A percentile compares a stretch with the other conserved stretches of the same genome.
These are phyloP conservation scores for Candida nanaspora DNA, from an alignment of 805 yeast species.

Conservation along the genomic window DNA sequence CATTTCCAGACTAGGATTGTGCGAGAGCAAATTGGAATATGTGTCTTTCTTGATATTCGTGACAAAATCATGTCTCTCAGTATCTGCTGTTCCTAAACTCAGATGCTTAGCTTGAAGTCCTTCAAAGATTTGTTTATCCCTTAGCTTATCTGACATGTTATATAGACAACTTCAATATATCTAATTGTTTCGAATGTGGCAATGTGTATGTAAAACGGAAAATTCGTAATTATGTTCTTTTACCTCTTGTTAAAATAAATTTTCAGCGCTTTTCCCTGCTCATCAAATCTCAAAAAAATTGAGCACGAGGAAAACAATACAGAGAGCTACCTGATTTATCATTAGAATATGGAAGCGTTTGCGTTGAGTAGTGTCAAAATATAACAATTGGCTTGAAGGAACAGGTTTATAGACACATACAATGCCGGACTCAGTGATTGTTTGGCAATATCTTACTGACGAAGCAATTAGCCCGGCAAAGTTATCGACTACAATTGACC, in stretches of 20 bases:
- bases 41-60: slow-evolving; percentile 63
- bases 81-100: slow-evolving; percentile 73
- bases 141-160: slow-evolving; percentile 53
- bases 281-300: too few relatives aligned
- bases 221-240: too few relatives aligned
- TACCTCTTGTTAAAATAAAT: too few relatives aligned
- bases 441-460: slow-evolving; percentile 11
- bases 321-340: too few relatives aligned
- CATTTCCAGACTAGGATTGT: slow-evolving; percentile 46
- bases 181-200: too few relatives aligned
- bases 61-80: slow-evolving; percentile 64
- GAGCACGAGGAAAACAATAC: too few relatives aligned
- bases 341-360: too few relatives aligned
- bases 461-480: slow-evolving; percentile 1
- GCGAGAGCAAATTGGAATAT: slow-evolving; percentile 53
- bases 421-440: not conserved
- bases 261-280: too few relatives aligned
- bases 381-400: too few relatives aligned
- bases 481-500: slow-evolving; percentile 5
- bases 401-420: not conserved
- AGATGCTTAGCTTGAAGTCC: slow-evolving; percentile 53
- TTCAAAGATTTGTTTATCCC: slow-evolving; percentile 52
- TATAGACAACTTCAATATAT: too few relatives aligned
- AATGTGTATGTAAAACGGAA: too few relatives aligned
- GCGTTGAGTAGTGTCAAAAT: too few relatives aligned